Base-by-base conservation (phyloP, 148 eudicot genomes). In the Rhododendron vialii region DNA sequence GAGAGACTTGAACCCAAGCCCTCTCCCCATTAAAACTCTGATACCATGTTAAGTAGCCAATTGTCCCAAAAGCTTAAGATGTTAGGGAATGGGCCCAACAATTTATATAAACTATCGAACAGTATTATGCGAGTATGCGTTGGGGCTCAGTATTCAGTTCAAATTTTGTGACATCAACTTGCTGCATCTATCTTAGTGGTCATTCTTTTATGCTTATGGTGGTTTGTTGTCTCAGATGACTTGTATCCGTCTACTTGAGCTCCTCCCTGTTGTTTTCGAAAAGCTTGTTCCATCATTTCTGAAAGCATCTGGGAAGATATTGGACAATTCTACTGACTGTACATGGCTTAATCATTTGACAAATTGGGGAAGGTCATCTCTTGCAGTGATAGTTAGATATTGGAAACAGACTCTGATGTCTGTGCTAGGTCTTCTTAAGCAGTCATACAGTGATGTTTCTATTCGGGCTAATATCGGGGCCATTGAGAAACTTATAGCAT, bases 341-440 rank as follows among this genome's bases (percentile, higher is more conserved):
- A 90, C 90, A 57, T 97, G 99, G 98, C 93, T 97, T 86, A 91
- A 83, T 91, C 94, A 97, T 93, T 88, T 97, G 92, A 91, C 91
- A 77, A 93, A 92, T 78, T 97, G 99, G 99, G 98, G 98, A 53
- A 93, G 91, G 83, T 97, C 99, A 43, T 84, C 94, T 51, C 94
- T 92, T 85, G 94, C 91, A 67, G 95, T 90, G 51, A 91, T 97
- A 81, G 90, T 92, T 61, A 92, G 99, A 73, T 97, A 97, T 86
- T 97, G 99, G 99, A 97, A 93, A 90, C 95, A 91, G 69, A 89
- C 96, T 22, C n/a, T 93, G 87, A 85, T 69, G 83, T 87, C 92
- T 85, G 84, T 97, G 92, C 91, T 95, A 50, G 88, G 85, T 89
- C 71, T 92, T 84, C 83, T 95, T 73, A 97, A 89, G 93, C 84